Conservation (phyloP, 2,329 filamentous ascomycete species). For the Xylariaceae sp. region DNA sequence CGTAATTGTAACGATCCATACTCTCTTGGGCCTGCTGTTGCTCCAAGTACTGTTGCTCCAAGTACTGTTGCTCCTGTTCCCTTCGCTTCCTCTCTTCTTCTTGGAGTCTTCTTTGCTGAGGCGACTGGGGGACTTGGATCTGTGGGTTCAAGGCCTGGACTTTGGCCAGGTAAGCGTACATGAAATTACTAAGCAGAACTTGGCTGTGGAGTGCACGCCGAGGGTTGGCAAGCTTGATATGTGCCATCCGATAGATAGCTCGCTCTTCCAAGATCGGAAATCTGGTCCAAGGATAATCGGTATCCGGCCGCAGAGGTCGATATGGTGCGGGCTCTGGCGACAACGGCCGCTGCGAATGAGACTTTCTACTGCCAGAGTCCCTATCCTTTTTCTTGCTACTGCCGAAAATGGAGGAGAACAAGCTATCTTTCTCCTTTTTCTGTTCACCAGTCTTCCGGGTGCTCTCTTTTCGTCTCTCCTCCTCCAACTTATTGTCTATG, state of each 20-base stretch:
- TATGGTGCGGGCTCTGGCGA: conserved; percentile 74
- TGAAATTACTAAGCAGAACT: conserved; percentile 95
- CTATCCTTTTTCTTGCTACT: conserved; percentile 85
- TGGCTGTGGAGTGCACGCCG: conserved; percentile 87
- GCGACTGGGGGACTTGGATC: conserved; percentile 80
- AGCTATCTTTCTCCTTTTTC: conserved; percentile 87
- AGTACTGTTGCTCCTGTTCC: conserved; percentile 44
- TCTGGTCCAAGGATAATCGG: conserved; percentile 93
- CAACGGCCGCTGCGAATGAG: conserved; percentile 61
- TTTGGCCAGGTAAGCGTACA: conserved; percentile 98
- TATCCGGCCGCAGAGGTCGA: conserved; percentile 70
- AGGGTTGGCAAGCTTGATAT: conserved; percentile 98
- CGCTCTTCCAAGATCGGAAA: conserved; percentile 94
- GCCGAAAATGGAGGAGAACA: conserved; percentile 93
- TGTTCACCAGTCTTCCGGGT: conserved; percentile 65
- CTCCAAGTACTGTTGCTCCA: conserved; percentile 43
- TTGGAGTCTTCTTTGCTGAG: conserved; percentile 61
- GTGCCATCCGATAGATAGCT: conserved; percentile 96
- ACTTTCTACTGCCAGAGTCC: conserved; percentile 69
- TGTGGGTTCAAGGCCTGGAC: conserved; percentile 98
- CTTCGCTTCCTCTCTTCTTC: conserved; percentile 43
- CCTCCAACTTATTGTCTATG: conserved; percentile 64
- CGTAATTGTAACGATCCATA: conserved; percentile 48
- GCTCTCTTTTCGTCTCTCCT: conserved; percentile 77
- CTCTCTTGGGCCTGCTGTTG: conserved; percentile 40